Evolutionary conservation across 2,329 filamentous ascomycete species (phyloP).

Genomic region (Drechslera avenae): DNA sequence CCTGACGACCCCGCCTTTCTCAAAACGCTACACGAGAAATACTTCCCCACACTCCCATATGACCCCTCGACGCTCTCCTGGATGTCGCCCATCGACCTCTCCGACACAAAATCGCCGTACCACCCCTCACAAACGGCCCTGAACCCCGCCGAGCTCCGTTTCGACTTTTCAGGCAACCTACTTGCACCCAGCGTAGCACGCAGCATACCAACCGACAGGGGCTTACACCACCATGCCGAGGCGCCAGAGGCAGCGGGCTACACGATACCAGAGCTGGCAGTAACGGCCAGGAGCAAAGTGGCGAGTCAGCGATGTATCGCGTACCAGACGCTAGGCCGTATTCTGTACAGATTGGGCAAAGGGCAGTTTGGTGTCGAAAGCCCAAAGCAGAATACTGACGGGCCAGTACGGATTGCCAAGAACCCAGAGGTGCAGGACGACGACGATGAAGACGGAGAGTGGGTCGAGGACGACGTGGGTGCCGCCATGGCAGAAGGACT

Average conservation of each 20-base stretch:
- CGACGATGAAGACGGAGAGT: slow-evolving; percentile 37
- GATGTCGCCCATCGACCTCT: slow-evolving; percentile 74
- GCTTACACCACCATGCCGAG: slow-evolving; percentile 90
- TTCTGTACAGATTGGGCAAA: slow-evolving; percentile 80
- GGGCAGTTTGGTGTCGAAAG: slow-evolving; percentile 69
- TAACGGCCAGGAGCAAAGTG: slow-evolving; percentile 79
- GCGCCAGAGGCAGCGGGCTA: slow-evolving; percentile 95
- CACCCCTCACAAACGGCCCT: slow-evolving; percentile 75
- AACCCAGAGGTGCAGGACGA: slow-evolving; percentile 44
- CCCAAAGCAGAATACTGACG: slow-evolving; percentile 46
- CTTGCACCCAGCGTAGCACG: slow-evolving; percentile 77
- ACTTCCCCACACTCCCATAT: slow-evolving; percentile 85
- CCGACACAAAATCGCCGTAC: slow-evolving; percentile 74
- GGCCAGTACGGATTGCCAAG: slow-evolving; percentile 53
- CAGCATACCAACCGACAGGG: slow-evolving; percentile 74
- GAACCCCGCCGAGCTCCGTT: slow-evolving; percentile 78
- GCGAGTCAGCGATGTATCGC: slow-evolving; percentile 88
- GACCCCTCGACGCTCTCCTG: slow-evolving; percentile 87
- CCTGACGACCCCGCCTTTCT: slow-evolving; percentile 84
- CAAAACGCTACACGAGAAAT: slow-evolving; percentile 82
- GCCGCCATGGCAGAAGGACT: slow-evolving; percentile 69
- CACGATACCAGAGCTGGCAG: slow-evolving; percentile 83
- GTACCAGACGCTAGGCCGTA: slow-evolving; percentile 85
- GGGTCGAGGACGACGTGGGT: slow-evolving; percentile 46
- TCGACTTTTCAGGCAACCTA: slow-evolving; percentile 82